A percentile compares a stretch with the other conserved stretches of the same genome.
These are phyloP conservation scores for Lepiota venenata DNA, from an alignment of 768 basidiomycete genomes.

Conservation along the genomic window DNA sequence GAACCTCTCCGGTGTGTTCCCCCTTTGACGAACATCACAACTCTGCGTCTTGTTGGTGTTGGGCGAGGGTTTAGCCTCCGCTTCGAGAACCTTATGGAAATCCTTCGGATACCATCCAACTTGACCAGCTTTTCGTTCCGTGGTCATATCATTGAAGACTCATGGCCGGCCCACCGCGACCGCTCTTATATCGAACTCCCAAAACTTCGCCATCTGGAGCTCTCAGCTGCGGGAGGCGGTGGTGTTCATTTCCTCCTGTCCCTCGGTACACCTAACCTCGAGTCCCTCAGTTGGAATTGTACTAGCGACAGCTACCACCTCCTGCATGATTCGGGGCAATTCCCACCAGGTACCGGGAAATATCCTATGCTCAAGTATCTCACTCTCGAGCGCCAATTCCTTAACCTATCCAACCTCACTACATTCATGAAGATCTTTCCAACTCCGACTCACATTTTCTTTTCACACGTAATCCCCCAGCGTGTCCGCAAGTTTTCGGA, in stretches of 20 bases:
- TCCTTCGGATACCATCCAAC: constrained; percentile 18
- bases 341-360: constrained; percentile 15
- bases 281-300: constrained; percentile 33
- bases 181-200: constrained; percentile 16
- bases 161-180: constrained; percentile 19
- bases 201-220: constrained; percentile 24
- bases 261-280: constrained; percentile 26
- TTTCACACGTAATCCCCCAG: background rate
- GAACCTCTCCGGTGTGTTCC: constrained; percentile 23
- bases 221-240: constrained; percentile 20
- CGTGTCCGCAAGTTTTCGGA: background rate
- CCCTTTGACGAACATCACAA: constrained; percentile 26
- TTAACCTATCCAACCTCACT: background rate
- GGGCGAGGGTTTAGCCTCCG: constrained; percentile 8
- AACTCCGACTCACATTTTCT: constrained; percentile 1
- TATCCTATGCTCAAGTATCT: constrained; percentile 32
- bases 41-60: constrained; percentile 25
- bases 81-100: constrained; percentile 17
- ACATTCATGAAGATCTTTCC: background rate
- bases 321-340: constrained; percentile 20
- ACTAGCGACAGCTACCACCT: constrained; percentile 19
- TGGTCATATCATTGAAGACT: constrained; percentile 15
- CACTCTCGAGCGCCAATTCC: constrained; percentile 17
- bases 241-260: constrained; percentile 25
- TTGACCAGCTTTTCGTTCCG: constrained; percentile 28